A percentile compares a stretch with the other conserved stretches of the same genome.
phyloP scores from a whole-genome alignment of 2,329 filamentous ascomycete species.

The Cladosporium sp. region DNA sequence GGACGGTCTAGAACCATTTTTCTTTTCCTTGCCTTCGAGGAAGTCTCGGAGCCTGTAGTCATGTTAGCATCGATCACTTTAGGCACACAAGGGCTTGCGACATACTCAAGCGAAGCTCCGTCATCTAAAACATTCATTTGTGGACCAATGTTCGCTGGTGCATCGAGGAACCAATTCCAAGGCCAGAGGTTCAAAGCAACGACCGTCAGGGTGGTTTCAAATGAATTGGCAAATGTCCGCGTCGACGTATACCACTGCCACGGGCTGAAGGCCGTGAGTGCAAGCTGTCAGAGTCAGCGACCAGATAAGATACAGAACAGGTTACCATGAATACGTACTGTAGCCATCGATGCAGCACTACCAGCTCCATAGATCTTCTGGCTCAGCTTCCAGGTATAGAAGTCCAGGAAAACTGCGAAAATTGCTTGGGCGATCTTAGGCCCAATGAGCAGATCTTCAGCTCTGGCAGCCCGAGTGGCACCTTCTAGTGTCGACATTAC shows the following conservation, averaged over 20 bases:
- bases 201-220: conserved; percentile 86
- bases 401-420: conserved; percentile 77
- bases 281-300: conserved; percentile 53
- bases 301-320: neutral
- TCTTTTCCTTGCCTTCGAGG: conserved; percentile 10
- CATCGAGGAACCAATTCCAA: conserved; percentile 57
- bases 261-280: conserved; percentile 71
- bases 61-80: neutral
- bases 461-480: conserved; percentile 56
- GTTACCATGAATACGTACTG: conserved; percentile 43
- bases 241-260: conserved; percentile 98
- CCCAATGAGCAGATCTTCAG: conserved; percentile 67
- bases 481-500: conserved; percentile 56
- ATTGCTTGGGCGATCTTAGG: conserved; percentile 76
- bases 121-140: conserved; percentile 1
- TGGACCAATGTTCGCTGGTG: neutral
- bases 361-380: conserved; percentile 68
- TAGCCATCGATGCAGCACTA: conserved; percentile 65
- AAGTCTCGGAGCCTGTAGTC: conserved; percentile 8
- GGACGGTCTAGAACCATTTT: neutral
- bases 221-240: conserved; percentile 87
- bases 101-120: conserved; percentile 5
- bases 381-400: conserved; percentile 83
- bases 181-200: conserved; percentile 82
- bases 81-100: neutral